A percentile compares a stretch with the other conserved stretches of the same genome.
phyloP scores from a whole-genome alignment of 2,329 filamentous ascomycete genomes.

The Epichloe elymi region DNA sequence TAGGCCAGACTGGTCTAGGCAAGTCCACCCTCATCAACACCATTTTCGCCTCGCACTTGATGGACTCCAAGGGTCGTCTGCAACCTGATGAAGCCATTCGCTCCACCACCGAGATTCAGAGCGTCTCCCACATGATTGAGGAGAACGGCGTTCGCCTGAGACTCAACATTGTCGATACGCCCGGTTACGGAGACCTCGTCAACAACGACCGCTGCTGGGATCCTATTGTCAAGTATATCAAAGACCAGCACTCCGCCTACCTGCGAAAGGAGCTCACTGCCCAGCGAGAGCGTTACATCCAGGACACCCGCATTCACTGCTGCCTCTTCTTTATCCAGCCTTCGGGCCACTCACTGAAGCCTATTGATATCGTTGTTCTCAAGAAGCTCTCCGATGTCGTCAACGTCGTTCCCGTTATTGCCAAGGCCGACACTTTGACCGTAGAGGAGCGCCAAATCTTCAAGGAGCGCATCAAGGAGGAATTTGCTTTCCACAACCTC shows the following conservation, averaged over 20 bases:
- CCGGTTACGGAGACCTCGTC: slow-evolving; percentile 94
- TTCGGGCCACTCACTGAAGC: slow-evolving; percentile 94
- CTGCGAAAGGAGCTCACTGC: slow-evolving; percentile 98
- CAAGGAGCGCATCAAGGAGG: slow-evolving; percentile 99
- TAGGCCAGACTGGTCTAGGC: slow-evolving; percentile 95
- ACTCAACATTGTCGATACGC: slow-evolving; percentile 97
- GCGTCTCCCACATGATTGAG: slow-evolving; percentile 96
- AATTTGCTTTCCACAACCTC: slow-evolving; percentile 98
- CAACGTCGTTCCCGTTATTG: slow-evolving; percentile 97
- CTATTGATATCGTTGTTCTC: slow-evolving; percentile 96
- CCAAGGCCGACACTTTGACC: slow-evolving; percentile 93
- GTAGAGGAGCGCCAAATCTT: slow-evolving; percentile 90
- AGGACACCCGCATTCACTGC: slow-evolving; percentile 98
- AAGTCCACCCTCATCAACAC: slow-evolving; percentile 99
- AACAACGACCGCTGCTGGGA: slow-evolving; percentile 99
- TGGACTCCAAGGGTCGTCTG: slow-evolving; percentile 95
- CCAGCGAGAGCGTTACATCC: slow-evolving; percentile 97
- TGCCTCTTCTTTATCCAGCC: slow-evolving; percentile 99
- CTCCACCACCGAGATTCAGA: slow-evolving; percentile 94
- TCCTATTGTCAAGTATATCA: slow-evolving; percentile 99
- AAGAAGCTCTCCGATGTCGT: slow-evolving; percentile 99
- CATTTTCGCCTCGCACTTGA: slow-evolving; percentile 98
- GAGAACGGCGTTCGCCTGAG: slow-evolving; percentile 96
- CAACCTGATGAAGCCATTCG: slow-evolving; percentile 86
- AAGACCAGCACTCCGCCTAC: slow-evolving; percentile 99